phyloP scores from a whole-genome alignment of 371 early-diverging fungal genomes.

The Basidiobolus heterosporus region DNA sequence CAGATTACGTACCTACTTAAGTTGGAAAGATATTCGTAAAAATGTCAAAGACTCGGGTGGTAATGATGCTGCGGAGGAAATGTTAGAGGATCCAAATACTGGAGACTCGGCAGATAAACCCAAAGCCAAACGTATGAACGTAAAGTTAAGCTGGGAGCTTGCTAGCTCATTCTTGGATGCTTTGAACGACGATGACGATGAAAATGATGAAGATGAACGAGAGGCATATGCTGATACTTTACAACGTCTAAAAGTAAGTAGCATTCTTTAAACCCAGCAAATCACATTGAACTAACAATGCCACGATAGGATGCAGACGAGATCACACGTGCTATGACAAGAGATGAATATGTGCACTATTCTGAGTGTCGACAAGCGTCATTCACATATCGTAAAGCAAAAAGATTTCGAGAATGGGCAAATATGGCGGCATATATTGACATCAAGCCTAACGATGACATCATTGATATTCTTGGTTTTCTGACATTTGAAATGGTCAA shows the following conservation, averaged over 20 bases:
- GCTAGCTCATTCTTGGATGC: slow-evolving; percentile 63
- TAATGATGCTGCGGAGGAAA: slow-evolving; percentile 10
- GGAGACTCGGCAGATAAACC: slow-evolving; percentile 32
- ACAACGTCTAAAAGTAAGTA: slow-evolving; percentile 34
- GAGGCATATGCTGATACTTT: slow-evolving; percentile 78
- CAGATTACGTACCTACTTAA: slow-evolving; percentile 73
- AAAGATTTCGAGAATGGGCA: slow-evolving; percentile 92
- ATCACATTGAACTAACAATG: not conserved
- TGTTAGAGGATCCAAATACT: slow-evolving; percentile 8
- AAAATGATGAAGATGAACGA: slow-evolving; percentile 67
- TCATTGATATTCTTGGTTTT: slow-evolving; percentile 93
- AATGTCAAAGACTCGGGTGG: slow-evolving; percentile 63
- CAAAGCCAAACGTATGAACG: slow-evolving; percentile 38
- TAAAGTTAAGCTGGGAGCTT: slow-evolving; percentile 84
- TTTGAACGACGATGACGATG: slow-evolving; percentile 47
- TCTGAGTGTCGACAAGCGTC: slow-evolving; percentile 95
- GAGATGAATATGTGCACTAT: slow-evolving; percentile 96
- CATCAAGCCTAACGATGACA: slow-evolving; percentile 81
- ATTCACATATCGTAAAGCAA: slow-evolving; percentile 87
- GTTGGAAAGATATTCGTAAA: slow-evolving; percentile 92
- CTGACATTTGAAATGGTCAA: slow-evolving; percentile 92
- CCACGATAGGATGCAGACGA: slow-evolving; percentile 56
- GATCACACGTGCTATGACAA: slow-evolving; percentile 86
- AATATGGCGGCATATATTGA: slow-evolving; percentile 71
- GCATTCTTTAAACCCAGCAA: not conserved